Conservation (phyloP, 2,329 filamentous ascomycete genomes). For the Hypomyces rosellus region DNA sequence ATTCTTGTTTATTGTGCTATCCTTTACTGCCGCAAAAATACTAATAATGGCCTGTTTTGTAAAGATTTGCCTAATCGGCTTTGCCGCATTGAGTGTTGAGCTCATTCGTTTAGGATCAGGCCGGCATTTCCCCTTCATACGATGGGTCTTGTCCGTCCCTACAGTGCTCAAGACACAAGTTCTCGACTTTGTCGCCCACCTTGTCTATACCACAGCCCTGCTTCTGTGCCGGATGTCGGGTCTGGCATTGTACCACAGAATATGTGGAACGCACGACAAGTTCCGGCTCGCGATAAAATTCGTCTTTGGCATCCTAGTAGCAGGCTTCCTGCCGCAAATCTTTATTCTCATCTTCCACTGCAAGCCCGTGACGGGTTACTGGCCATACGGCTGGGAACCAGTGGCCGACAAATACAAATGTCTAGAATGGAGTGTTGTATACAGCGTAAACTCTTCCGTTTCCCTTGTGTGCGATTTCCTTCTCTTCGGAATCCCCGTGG, state of each 20-base stretch:
- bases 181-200: conserved; percentile 44
- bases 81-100: conserved; percentile 36
- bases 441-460: conserved; percentile 43
- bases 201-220: conserved; percentile 45
- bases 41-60: neutral
- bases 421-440: conserved; percentile 45
- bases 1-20: too few relatives aligned
- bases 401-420: conserved; percentile 35
- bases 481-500: conserved; percentile 43
- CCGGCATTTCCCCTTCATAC: conserved; percentile 37
- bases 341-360: conserved; percentile 47
- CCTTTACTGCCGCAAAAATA: neutral
- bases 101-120: conserved; percentile 44
- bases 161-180: conserved; percentile 38
- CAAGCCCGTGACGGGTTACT: conserved; percentile 41
- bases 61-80: conserved; percentile 33
- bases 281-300: conserved; percentile 31
- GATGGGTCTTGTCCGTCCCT: conserved; percentile 38
- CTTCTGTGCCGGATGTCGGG: conserved; percentile 45
- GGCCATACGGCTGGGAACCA: conserved; percentile 45
- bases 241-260: conserved; percentile 44
- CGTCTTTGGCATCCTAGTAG: conserved; percentile 31
- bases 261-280: conserved; percentile 32
- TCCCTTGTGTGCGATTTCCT: conserved; percentile 45
- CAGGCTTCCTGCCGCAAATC: conserved; percentile 41